Evolutionary conservation across 1,139 yeast genomes (phyloP).

Genomic region (Pichia sp.): DNA sequence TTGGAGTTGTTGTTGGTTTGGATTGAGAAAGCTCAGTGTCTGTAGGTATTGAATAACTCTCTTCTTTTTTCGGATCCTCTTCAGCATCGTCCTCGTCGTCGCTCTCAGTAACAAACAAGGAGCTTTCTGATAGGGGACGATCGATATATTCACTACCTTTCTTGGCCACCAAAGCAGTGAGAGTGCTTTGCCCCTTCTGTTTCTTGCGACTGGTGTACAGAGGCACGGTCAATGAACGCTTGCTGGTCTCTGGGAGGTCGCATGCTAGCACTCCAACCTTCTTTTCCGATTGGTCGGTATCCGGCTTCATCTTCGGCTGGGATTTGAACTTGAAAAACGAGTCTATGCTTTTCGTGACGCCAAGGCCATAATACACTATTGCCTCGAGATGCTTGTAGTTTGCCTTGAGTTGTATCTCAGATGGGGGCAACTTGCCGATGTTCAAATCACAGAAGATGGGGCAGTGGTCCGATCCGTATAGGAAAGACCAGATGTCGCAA

Average conservation of each 20-base stretch:
- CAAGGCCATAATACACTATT: conserved; percentile 45
- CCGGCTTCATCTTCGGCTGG: neutral
- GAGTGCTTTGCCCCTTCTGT: conserved; percentile 1
- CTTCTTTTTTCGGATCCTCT: too few relatives aligned
- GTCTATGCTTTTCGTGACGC: conserved; percentile 48
- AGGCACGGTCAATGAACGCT: conserved; percentile 5
- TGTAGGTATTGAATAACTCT: too few relatives aligned
- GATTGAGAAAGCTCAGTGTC: too few relatives aligned
- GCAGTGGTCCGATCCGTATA: conserved; percentile 92
- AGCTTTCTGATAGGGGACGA: neutral
- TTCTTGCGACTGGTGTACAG: conserved; percentile 25
- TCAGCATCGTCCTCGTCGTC: conserved; percentile 13
- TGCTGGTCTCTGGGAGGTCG: neutral
- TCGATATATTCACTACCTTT: neutral
- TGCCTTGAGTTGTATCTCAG: neutral
- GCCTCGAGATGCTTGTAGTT: conserved; percentile 51
- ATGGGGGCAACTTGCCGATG: neutral
- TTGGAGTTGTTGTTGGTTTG: conserved; percentile 2
- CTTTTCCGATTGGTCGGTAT: neutral
- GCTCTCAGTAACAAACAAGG: conserved; percentile 19
- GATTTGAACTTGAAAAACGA: conserved; percentile 38
- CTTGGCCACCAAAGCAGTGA: conserved; percentile 24
- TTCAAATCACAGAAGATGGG: conserved; percentile 75
- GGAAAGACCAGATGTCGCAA: conserved; percentile 64
- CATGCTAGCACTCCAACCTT: neutral